Evolutionary conservation across 768 basidiomycete species (phyloP).

Genomic region (Symmetrospora coprosmae): DNA sequence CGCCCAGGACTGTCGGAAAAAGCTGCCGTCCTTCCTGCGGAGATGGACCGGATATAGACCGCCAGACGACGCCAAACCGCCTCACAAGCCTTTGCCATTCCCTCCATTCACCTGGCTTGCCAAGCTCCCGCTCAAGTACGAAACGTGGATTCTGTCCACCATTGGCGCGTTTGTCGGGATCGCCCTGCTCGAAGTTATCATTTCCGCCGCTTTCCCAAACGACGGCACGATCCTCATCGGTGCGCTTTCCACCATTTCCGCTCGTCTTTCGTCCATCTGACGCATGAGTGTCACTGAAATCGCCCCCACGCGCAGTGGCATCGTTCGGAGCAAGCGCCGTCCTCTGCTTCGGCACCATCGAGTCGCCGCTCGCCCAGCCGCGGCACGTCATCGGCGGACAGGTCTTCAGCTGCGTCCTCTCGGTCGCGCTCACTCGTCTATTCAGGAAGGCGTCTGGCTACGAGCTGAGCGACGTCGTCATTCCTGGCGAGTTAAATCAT

Average conservation of each 20-base stretch:
- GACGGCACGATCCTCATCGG: conserved; percentile 20
- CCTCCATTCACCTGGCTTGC: conserved; percentile 11
- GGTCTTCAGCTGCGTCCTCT: neutral
- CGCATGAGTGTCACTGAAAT: too few species aligned
- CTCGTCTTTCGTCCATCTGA: too few species aligned
- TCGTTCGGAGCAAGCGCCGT: conserved; percentile 11
- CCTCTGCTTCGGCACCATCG: conserved; percentile 11
- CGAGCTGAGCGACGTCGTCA: neutral
- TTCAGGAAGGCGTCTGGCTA: conserved; percentile 8
- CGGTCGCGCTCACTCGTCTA: conserved; percentile 11
- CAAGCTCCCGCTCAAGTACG: neutral
- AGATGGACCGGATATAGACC: too few species aligned
- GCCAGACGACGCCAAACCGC: neutral
- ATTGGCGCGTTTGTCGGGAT: conserved; percentile 9
- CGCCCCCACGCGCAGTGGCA: too few species aligned
- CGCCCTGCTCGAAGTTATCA: conserved; percentile 14
- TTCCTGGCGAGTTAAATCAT: conserved; percentile 14
- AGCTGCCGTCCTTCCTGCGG: too few species aligned
- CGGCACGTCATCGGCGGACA: conserved; percentile 18
- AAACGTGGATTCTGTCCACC: conserved; percentile 7
- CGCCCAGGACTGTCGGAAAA: too few species aligned
- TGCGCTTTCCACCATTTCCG: too few species aligned
- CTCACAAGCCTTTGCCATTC: neutral
- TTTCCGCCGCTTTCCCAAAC: conserved; percentile 20
- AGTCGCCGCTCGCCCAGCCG: conserved; percentile 21